Evolutionary conservation across 2,329 filamentous ascomycete species (phyloP).

Genomic region (Zasmidium angulare): DNA sequence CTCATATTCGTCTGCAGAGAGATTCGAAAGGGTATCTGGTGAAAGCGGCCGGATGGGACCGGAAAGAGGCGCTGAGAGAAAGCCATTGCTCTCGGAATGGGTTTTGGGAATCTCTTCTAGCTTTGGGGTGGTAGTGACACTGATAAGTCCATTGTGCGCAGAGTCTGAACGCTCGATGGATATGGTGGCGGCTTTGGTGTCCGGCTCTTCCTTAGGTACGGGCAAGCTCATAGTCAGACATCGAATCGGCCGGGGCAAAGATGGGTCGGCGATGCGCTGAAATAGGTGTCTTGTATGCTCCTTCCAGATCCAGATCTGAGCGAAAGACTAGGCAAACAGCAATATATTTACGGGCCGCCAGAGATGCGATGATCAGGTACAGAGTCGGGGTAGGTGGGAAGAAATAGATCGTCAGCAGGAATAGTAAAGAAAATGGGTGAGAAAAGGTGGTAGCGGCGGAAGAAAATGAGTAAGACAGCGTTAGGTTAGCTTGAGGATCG

Average conservation of each 20-base stretch:
- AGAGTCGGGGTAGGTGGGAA: neutral
- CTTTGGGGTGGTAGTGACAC: constrained; percentile 3
- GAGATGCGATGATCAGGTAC: neutral
- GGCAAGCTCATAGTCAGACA: constrained; percentile 21
- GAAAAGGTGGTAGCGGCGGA: neutral
- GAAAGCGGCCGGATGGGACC: constrained; percentile 40
- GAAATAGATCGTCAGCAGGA: too few species aligned
- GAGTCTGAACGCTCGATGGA: constrained; percentile 3
- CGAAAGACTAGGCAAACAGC: neutral
- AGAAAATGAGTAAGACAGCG: neutral
- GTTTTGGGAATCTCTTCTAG: constrained; percentile 7
- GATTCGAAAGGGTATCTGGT: constrained; percentile 44
- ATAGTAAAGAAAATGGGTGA: too few species aligned
- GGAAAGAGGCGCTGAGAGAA: constrained; percentile 28
- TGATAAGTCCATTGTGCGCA: neutral
- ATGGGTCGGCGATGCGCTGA: neutral
- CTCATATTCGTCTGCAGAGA: constrained; percentile 35
- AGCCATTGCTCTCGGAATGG: constrained; percentile 17
- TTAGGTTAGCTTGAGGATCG: neutral
- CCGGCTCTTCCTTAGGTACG: constrained; percentile 12
- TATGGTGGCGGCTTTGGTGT: constrained; percentile 8
- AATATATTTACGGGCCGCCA: neutral
- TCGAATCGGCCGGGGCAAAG: neutral
- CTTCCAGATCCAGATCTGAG: neutral
- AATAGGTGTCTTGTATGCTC: neutral